Conservation (phyloP, 257 asterid species). For the Lycium barbarum region DNA sequence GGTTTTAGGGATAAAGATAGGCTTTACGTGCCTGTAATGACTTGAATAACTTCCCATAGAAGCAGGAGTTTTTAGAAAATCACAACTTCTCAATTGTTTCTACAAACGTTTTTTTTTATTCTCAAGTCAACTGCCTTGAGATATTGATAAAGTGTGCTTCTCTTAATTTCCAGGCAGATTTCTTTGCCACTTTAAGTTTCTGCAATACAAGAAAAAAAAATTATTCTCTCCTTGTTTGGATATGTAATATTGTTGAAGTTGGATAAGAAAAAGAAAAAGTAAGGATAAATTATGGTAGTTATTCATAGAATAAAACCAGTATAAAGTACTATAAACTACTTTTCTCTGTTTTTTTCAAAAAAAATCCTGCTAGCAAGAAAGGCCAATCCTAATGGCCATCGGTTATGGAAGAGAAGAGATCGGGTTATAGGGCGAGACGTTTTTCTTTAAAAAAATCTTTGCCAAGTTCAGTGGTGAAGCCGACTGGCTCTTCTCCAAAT, state of each 20-base stretch:
- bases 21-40: not conserved
- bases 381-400: not conserved
- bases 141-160: not conserved
- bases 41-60: not conserved
- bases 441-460: not conserved
- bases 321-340: too few species aligned
- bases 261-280: not conserved
- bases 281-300: not conserved
- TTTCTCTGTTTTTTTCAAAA: not conserved
- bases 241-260: conserved; percentile 8
- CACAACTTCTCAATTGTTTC: conserved; percentile 15
- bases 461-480: not conserved
- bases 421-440: not conserved
- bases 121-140: not conserved
- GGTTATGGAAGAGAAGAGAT: conserved; percentile 3
- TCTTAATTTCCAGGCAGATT: not conserved
- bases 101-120: not conserved
- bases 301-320: not conserved
- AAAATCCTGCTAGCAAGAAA: not conserved
- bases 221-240: not conserved
- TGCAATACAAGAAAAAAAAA: not conserved
- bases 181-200: not conserved
- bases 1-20: not conserved
- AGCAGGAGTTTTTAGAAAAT: not conserved
- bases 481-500: not conserved